Percentiles rank a stretch among this genome's conserved stretches.
phyloP scores from a whole-genome alignment of 352 stramenopile genomes.

The Phytophthora lateralis region DNA sequence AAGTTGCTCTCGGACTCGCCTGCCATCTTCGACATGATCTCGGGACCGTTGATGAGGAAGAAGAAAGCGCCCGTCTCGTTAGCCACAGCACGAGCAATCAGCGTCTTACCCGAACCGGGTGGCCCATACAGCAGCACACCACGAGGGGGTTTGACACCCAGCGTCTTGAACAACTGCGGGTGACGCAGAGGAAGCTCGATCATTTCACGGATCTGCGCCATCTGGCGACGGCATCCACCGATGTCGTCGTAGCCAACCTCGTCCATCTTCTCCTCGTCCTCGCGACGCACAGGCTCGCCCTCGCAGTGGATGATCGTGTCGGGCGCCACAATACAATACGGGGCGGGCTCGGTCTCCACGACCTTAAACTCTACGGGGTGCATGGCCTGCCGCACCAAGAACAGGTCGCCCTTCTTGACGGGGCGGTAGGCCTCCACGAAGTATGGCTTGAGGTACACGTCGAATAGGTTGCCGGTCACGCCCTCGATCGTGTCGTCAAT shows the following conservation, averaged over 20 bases:
- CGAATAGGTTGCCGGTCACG: constrained; percentile 99
- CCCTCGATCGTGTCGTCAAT: constrained; percentile 99
- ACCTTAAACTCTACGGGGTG: constrained; percentile 99
- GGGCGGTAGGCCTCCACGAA: constrained; percentile 99
- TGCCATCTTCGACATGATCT: constrained; percentile 99
- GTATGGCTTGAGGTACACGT: constrained; percentile 99
- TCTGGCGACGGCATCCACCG: constrained; percentile 97
- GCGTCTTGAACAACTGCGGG: constrained; percentile 98
- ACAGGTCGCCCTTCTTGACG: constrained; percentile 99
- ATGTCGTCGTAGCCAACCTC: constrained; percentile 99
- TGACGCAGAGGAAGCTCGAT: constrained; percentile 99
- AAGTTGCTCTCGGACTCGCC: constrained; percentile 93
- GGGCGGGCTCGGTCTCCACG: constrained; percentile 97
- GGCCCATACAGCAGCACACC: constrained; percentile 99
- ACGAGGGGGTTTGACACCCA: constrained; percentile 98
- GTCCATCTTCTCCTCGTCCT: constrained; percentile 99
- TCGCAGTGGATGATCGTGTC: constrained; percentile 99
- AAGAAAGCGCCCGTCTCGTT: constrained; percentile 99
- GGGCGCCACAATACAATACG: constrained; percentile 98
- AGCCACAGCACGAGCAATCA: constrained; percentile 98
- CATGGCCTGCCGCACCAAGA: constrained; percentile 98
- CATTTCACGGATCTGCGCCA: constrained; percentile 99
- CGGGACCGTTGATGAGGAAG: constrained; percentile 99
- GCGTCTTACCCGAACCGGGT: constrained; percentile 98
- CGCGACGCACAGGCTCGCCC: constrained; percentile 97